Conservation (phyloP, 108 stramenopile species). For the Mediolabrus comicus region DNA sequence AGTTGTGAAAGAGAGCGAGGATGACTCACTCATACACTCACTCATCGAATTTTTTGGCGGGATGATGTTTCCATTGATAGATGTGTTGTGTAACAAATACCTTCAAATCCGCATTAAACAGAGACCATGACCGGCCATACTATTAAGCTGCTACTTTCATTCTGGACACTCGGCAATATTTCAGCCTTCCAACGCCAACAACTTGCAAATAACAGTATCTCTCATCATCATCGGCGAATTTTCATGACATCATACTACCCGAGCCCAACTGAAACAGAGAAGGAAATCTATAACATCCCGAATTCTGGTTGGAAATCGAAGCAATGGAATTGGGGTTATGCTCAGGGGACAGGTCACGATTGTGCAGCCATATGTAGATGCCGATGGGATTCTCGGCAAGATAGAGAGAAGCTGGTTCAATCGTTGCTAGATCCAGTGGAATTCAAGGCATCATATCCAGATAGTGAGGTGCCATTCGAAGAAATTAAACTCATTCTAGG, state of each 20-base stretch:
- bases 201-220: too few relatives aligned
- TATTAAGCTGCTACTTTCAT: background rate
- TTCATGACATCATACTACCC: conserved; percentile 13
- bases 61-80: too few relatives aligned
- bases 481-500: conserved; percentile 80
- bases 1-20: too few relatives aligned
- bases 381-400: conserved; percentile 38
- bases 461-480: conserved; percentile 50
- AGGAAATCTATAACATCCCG: conserved; percentile 64
- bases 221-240: too few relatives aligned
- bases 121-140: background rate
- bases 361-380: conserved; percentile 74
- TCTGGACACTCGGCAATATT: background rate
- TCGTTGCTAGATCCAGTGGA: conserved; percentile 43
- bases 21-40: too few relatives aligned
- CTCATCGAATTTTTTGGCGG: too few relatives aligned
- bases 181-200: background rate
- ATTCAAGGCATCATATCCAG: conserved; percentile 4
- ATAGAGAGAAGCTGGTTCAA: conserved; percentile 47
- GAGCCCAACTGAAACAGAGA: conserved; percentile 21
- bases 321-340: conserved; percentile 83
- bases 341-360: conserved; percentile 77
- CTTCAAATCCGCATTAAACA: background rate
- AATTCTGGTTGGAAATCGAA: conserved; percentile 71
- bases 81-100: too few relatives aligned